These are phyloP conservation scores for Zostera marina DNA, from an alignment of 116 monocot species.

Conservation along the genomic window DNA sequence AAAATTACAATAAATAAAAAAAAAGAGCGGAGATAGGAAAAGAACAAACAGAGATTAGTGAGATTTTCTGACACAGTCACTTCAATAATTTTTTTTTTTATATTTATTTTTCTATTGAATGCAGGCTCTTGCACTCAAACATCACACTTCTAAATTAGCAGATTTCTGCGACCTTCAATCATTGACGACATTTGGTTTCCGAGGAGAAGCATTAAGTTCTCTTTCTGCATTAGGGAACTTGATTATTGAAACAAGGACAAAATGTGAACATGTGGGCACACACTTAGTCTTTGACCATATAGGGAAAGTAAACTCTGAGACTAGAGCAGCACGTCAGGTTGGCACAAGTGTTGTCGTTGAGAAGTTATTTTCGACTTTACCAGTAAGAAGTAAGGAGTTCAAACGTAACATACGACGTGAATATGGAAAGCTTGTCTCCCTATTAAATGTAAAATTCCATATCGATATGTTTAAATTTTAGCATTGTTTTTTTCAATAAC, in stretches of 20 bases:
- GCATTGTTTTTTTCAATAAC: not conserved
- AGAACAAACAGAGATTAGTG: too few species aligned
- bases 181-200: conserved; percentile 79
- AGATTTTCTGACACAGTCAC: not conserved
- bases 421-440: conserved; percentile 81
- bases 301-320: conserved; percentile 48
- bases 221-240: conserved; percentile 72
- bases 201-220: conserved; percentile 94
- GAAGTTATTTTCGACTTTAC: conserved; percentile 75
- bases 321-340: conserved; percentile 69
- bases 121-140: conserved; percentile 73
- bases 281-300: conserved; percentile 69
- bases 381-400: conserved; percentile 89
- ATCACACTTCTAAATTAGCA: conserved; percentile 86
- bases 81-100: not conserved
- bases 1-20: too few species aligned
- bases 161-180: conserved; percentile 73
- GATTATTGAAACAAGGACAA: conserved; percentile 84
- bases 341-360: conserved; percentile 86
- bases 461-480: not conserved
- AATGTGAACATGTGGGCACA: conserved; percentile 64
- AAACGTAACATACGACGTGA: conserved; percentile 73
- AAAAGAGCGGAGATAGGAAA: too few species aligned
- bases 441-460: conserved; percentile 62
- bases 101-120: conserved; percentile 3